Conservation (phyloP, 2,329 filamentous ascomycete genomes). For the Trichoderma koningiopsis region DNA sequence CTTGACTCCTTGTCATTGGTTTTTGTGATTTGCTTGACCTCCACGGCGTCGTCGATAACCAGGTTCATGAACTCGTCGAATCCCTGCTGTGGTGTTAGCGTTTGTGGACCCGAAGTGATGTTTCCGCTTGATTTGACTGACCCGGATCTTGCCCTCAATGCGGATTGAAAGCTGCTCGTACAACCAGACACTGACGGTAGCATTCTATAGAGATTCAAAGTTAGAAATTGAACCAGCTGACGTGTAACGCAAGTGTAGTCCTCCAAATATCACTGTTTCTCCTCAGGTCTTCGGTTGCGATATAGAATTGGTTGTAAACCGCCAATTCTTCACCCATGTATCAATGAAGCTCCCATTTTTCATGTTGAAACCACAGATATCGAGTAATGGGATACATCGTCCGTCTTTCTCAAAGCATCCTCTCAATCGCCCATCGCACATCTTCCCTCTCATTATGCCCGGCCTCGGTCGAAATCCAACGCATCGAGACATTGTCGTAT, state of each 20-base stretch:
- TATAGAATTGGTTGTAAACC: neutral
- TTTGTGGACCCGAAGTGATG: no score
- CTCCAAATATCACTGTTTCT: neutral
- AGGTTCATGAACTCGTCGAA: constrained; percentile 99
- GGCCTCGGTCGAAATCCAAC: neutral
- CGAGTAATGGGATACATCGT: neutral
- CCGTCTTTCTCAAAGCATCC: neutral
- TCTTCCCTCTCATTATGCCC: neutral
- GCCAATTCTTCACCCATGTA: neutral
- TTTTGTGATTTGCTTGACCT: constrained; percentile 85
- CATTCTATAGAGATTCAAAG: constrained; percentile 55
- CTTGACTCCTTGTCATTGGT: constrained; percentile 73
- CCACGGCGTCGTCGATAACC: constrained; percentile 91
- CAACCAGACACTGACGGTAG: constrained; percentile 91
- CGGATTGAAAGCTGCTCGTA: constrained; percentile 94
- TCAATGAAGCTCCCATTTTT: neutral
- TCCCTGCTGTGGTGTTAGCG: constrained; percentile 57
- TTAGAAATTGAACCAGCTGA: neutral
- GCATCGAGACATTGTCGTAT: neutral
- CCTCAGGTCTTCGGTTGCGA: neutral
- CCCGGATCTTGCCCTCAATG: constrained; percentile 95
- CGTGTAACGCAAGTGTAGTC: neutral
- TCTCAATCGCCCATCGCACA: neutral
- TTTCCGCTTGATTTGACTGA: constrained; percentile 47
- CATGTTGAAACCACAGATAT: neutral